These are phyloP conservation scores for Cyberlindnera mississippiensis DNA, from an alignment of 805 yeast genomes.

Conservation along the genomic window DNA sequence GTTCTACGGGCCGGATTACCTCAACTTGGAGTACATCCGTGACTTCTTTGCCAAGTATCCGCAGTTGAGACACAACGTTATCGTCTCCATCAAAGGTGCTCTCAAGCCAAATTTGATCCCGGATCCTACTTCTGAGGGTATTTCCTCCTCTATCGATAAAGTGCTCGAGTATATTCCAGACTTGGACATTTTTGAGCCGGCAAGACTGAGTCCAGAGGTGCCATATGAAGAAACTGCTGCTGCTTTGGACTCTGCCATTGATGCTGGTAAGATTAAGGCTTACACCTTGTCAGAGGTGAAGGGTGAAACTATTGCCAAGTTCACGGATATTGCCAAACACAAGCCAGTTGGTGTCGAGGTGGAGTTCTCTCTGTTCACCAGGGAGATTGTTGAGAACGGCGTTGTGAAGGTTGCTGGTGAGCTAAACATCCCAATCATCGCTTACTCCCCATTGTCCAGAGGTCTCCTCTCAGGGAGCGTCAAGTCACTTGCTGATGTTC, in stretches of 20 bases:
- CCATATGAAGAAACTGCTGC: slow-evolving; percentile 58
- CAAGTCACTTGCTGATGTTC: slow-evolving; percentile 42
- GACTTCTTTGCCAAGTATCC: slow-evolving; percentile 58
- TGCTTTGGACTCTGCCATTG: slow-evolving; percentile 53
- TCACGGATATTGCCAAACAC: slow-evolving; percentile 42
- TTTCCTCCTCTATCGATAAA: slow-evolving; percentile 46
- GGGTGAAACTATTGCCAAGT: slow-evolving; percentile 56
- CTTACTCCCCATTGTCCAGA: slow-evolving; percentile 81
- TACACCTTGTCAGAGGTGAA: slow-evolving; percentile 73
- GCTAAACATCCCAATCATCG: slow-evolving; percentile 59
- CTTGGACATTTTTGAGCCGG: slow-evolving; percentile 63
- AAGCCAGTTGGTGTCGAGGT: slow-evolving; percentile 70
- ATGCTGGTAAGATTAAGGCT: slow-evolving; percentile 63
- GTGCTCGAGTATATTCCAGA: slow-evolving; percentile 37
- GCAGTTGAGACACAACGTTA: slow-evolving; percentile 49
- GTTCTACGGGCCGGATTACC: slow-evolving; percentile 59
- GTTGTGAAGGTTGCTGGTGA: slow-evolving; percentile 56
- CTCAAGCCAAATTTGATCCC: slow-evolving; percentile 38
- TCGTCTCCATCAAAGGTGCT: slow-evolving; percentile 70
- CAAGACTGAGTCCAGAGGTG: slow-evolving; percentile 58
- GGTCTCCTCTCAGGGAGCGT: slow-evolving; percentile 71
- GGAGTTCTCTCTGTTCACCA: slow-evolving; percentile 71
- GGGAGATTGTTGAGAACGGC: slow-evolving; percentile 60
- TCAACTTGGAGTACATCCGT: slow-evolving; percentile 53
- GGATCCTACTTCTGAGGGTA: slow-evolving; percentile 44